These are phyloP conservation scores for Lumnitzera racemosa DNA, from an alignment of 345 rosid species.

Conservation along the genomic window DNA sequence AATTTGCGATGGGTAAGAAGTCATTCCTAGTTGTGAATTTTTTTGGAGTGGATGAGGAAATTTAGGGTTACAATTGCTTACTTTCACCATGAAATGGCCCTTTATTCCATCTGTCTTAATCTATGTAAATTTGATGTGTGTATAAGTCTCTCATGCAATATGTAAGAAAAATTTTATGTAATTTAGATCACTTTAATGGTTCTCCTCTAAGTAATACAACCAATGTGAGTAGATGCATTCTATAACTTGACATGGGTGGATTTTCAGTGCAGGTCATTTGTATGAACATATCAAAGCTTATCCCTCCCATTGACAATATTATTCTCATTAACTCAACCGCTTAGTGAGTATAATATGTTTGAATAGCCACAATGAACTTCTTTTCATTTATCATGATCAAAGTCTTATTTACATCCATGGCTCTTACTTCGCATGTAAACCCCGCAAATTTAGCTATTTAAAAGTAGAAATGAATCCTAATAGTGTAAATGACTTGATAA, in stretches of 20 bases:
- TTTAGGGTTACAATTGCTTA: neutral
- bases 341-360: conserved; percentile 29
- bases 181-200: no score
- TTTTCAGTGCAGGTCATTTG: conserved; percentile 68
- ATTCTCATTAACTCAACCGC: conserved; percentile 65
- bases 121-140: no score
- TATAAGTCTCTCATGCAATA: no score
- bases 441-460: no score
- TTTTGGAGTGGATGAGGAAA: neutral
- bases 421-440: no score
- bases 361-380: neutral
- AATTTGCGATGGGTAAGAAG: conserved; percentile 52
- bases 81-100: no score
- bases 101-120: no score
- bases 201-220: no score
- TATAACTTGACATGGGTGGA: conserved; percentile 6
- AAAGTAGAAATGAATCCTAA: no score
- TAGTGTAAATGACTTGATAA: no score
- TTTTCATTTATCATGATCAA: neutral
- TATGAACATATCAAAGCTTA: conserved; percentile 44
- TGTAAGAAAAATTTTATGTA: no score
- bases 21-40: neutral
- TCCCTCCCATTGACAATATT: conserved; percentile 44
- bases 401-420: neutral
- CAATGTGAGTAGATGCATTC: neutral